Base-by-base conservation (phyloP, 805 yeast species). In the Grigorovia transvaalensis region DNA sequence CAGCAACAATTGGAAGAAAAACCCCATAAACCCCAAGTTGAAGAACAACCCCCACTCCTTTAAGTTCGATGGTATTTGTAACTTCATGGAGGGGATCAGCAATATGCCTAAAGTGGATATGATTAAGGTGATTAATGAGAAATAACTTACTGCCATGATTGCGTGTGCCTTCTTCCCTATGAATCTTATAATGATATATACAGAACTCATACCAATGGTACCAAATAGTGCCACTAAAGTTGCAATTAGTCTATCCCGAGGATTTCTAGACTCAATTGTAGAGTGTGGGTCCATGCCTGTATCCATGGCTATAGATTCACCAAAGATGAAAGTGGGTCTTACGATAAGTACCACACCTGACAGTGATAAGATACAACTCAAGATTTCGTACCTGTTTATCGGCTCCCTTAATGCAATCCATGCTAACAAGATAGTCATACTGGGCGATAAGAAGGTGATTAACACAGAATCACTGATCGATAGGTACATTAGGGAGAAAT, bases 101-200 rank as follows among this genome's bases (percentile, higher is more conserved):
- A 80, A 20, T 15, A 85, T 74, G 13, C 81, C 79, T 4, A 74
- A 46, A 13, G 75, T 63, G 2, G 90, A 75, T 1, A 84, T 72
- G 0, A 85, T 55, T 20, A 79, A 71, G 11, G 86, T 78, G 46
- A 76, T 71, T 43, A 82, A 68, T 0, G 96, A 81, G 68, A 85
- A 88, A 63, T 83, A 84, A 50, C 87, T 77, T 1, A 89, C 96
- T 23, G 88, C 80, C 44, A 88, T 65, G 27, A 89, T 71, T 0
- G 96, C 88, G 66, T 88, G 96, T 1, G 88, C 93, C 43, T 78
- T 69, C 50, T 76, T 78, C 23, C 96, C 96, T 42, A 90, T 84
- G 55, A 78, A 80, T 42, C 96, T 73, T 51, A 89, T 78, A 9
- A 82, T 71, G 46, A 88, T 81, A 68, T 80, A 82, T 9, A 88